These are phyloP conservation scores for Fusarium phyllophilum DNA, from an alignment of 2,329 filamentous ascomycete species.

Conservation along the genomic window DNA sequence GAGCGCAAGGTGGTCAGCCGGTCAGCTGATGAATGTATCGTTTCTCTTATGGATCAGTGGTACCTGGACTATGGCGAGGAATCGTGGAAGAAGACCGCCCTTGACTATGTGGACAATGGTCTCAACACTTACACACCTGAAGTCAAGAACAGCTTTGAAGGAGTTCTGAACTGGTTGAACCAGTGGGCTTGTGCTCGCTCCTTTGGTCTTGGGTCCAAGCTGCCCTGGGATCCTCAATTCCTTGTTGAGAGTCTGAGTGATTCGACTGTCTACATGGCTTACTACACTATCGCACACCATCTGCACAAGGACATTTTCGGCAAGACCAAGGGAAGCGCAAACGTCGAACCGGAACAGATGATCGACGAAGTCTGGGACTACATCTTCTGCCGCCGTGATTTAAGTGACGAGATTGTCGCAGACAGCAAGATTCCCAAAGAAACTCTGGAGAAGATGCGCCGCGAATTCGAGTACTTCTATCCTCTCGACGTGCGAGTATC, in stretches of 20 bases:
- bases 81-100: constrained; percentile 80
- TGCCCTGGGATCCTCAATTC: constrained; percentile 92
- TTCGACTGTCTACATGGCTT: constrained; percentile 91
- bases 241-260: constrained; percentile 93
- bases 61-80: constrained; percentile 97
- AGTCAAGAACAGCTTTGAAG: constrained; percentile 82
- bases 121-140: constrained; percentile 85
- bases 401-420: constrained; percentile 71
- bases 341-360: constrained; percentile 86
- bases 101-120: constrained; percentile 75
- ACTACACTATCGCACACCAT: constrained; percentile 74
- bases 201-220: constrained; percentile 91
- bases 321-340: constrained; percentile 72
- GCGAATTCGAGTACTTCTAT: constrained; percentile 98
- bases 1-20: constrained; percentile 89
- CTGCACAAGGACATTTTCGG: constrained; percentile 91
- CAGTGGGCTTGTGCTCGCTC: constrained; percentile 95
- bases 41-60: constrained; percentile 95
- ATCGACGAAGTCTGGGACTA: constrained; percentile 97
- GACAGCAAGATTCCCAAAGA: constrained; percentile 78
- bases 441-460: constrained; percentile 80
- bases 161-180: constrained; percentile 90
- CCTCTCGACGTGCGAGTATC: constrained; percentile 88
- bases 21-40: constrained; percentile 92
- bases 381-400: constrained; percentile 81